Base-by-base conservation (phyloP, 805 yeast genomes). In the Lipomyces chichibuensis region DNA sequence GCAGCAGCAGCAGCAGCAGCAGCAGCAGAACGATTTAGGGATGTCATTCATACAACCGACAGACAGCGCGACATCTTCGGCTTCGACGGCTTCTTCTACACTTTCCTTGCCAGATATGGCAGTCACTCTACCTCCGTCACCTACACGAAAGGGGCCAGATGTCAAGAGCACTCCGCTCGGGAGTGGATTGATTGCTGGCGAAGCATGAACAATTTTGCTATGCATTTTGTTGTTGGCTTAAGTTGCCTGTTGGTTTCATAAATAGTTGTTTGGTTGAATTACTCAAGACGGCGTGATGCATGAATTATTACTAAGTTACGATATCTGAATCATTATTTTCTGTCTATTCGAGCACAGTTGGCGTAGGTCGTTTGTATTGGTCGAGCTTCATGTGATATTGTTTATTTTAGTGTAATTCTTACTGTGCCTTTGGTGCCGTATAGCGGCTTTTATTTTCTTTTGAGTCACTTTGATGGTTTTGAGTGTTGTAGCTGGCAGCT, bases 51-150 rank as follows among this genome's bases (percentile, higher is more conserved):
- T 25, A 23, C 33, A 25, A 17, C 55, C 55, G 55, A 43, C 49
- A 43, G 49, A 43, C 49, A 43, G 49, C 49, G 14, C 11, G 14
- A n/a, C 23, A 43, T 43, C 49, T 17, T 43, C 49, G 8, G 23
- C 20, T 43, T 43, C 49, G 49, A 17, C 49, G 25, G 11, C 32
- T 25, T 52, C 55, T 11, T 52, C 55, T 11, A 52, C 55, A 23
- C 55, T 52, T 11, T 52, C 55, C 17, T 25, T 32, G 52, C 53
- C 60, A 25, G 53, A 23, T 17, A n/a, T 57, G 27, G 33, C 60
- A n/a, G 32, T 32, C 23, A 52, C 49, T 8, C 9, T 43, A 17
- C 49, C 49, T 43, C 49, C 49, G 49, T 43, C 49, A n/a, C 49
- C 49, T 11, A 7, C 20, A n/a, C 49, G 49, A 43, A 43, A 43